phyloP scores from a whole-genome alignment of 2,329 filamentous ascomycete species.

The Diaporthe sp. region DNA sequence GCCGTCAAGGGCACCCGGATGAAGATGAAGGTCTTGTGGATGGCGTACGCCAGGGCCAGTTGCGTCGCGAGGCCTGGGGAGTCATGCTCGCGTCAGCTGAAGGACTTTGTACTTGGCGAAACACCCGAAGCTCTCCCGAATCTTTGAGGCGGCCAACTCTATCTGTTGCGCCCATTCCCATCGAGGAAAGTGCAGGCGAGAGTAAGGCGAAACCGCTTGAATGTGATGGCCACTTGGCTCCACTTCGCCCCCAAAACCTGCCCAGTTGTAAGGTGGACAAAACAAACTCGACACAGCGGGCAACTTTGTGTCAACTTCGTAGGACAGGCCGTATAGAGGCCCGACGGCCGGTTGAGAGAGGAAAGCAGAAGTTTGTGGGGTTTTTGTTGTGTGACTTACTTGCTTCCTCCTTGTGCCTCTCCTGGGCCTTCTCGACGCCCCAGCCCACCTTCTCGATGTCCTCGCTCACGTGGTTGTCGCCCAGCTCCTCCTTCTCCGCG shows the following conservation, averaged over 20 bases:
- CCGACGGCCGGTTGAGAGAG: neutral
- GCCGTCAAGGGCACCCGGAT: conserved; percentile 92
- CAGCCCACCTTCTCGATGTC: conserved; percentile 65
- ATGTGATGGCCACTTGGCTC: neutral
- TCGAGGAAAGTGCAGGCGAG: conserved; percentile 9
- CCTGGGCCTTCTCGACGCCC: conserved; percentile 74
- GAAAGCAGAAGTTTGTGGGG: neutral
- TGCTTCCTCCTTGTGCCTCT: conserved; percentile 73
- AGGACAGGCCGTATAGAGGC: neutral
- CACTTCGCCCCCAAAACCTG: neutral
- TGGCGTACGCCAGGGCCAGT: conserved; percentile 91
- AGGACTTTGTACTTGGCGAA: neutral
- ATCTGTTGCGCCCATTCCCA: conserved; percentile 1
- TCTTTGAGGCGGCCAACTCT: neutral
- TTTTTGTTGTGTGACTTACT: conserved; percentile 69
- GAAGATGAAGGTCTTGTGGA: conserved; percentile 99
- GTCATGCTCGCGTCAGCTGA: conserved; percentile 23
- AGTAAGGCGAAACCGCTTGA: neutral
- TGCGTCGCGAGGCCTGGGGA: conserved; percentile 77
- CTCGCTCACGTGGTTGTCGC: conserved; percentile 58
- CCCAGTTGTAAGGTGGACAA: neutral
- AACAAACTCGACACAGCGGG: neutral
- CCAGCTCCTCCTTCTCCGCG: conserved; percentile 57
- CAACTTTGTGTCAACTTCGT: neutral
- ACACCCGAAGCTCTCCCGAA: neutral